Conservation (phyloP, 805 yeast species). For the Lachancea kluyveri region DNA sequence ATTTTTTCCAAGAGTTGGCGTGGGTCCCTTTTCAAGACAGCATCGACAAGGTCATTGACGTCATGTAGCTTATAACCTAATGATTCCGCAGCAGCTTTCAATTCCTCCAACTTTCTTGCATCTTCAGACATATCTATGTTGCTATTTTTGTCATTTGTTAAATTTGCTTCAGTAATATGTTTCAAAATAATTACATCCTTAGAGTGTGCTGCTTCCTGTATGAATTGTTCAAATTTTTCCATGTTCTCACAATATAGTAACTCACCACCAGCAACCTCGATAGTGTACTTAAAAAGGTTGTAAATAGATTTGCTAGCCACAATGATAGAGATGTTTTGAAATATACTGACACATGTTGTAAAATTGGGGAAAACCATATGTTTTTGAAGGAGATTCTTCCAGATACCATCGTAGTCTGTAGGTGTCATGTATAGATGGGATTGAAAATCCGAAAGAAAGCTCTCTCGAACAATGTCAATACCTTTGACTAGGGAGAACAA, state of each 20-base stretch:
- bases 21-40: constrained; percentile 16
- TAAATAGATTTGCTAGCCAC: constrained; percentile 7
- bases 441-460: constrained; percentile 3
- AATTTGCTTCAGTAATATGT: constrained; percentile 3
- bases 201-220: constrained; percentile 4
- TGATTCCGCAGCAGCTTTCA: constrained; percentile 15
- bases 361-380: constrained; percentile 4
- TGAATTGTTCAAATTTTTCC: constrained; percentile 3
- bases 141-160: constrained; percentile 1
- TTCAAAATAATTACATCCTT: constrained; percentile 3
- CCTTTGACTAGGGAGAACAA: constrained; percentile 13
- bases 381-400: constrained; percentile 6
- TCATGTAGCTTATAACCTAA: constrained; percentile 18
- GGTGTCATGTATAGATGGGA: constrained; percentile 4
- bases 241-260: constrained; percentile 4
- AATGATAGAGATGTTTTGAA: constrained; percentile 5
- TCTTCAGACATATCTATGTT: not conserved
- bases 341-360: not conserved
- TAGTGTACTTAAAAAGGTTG: constrained; percentile 7
- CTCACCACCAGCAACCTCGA: constrained; percentile 9
- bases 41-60: constrained; percentile 25
- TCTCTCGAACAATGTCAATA: constrained; percentile 9
- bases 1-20: constrained; percentile 7
- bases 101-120: constrained; percentile 4
- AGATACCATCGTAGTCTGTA: constrained; percentile 11